Evolutionary conservation across 2,329 filamentous ascomycete species (phyloP).

Genomic region (Penicillium fuscoglaucum): DNA sequence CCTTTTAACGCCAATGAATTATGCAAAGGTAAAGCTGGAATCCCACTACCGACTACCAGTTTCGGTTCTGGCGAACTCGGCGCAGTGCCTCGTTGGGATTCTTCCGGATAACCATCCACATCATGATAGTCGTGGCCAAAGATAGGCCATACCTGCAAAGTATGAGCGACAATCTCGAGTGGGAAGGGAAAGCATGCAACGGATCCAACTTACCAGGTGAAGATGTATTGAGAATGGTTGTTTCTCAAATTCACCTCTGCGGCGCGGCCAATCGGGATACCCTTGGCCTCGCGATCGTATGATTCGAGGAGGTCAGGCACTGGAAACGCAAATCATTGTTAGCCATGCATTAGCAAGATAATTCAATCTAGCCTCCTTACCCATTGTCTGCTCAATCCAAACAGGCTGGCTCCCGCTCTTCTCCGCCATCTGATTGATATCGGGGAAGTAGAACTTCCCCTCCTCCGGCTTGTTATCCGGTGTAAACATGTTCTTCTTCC

Average conservation of each 20-base stretch:
- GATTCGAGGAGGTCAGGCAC: constrained; percentile 76
- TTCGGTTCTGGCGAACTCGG: constrained; percentile 72
- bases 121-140: constrained; percentile 86
- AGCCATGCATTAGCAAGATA: constrained; percentile 8
- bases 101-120: constrained; percentile 93
- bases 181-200: background rate
- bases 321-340: constrained; percentile 38
- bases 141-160: constrained; percentile 75
- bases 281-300: constrained; percentile 73
- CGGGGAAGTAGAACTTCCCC: constrained; percentile 91
- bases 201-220: constrained; percentile 75
- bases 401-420: constrained; percentile 80
- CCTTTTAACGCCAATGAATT: constrained; percentile 40
- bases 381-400: constrained; percentile 95
- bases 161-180: constrained; percentile 24
- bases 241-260: constrained; percentile 92
- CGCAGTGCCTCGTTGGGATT: constrained; percentile 71
- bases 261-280: constrained; percentile 83
- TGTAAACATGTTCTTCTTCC: constrained; percentile 98
- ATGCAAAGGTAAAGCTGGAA: constrained; percentile 11
- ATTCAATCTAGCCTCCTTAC: constrained; percentile 49
- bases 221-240: constrained; percentile 97
- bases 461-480: constrained; percentile 82
- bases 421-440: constrained; percentile 86
- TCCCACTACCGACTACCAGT: constrained; percentile 58